Evolutionary conservation across 371 early-diverging fungal genomes (phyloP), one percentile per base, ranked within the genome.

Genomic region (Choanephora cucurbitarum): DNA sequence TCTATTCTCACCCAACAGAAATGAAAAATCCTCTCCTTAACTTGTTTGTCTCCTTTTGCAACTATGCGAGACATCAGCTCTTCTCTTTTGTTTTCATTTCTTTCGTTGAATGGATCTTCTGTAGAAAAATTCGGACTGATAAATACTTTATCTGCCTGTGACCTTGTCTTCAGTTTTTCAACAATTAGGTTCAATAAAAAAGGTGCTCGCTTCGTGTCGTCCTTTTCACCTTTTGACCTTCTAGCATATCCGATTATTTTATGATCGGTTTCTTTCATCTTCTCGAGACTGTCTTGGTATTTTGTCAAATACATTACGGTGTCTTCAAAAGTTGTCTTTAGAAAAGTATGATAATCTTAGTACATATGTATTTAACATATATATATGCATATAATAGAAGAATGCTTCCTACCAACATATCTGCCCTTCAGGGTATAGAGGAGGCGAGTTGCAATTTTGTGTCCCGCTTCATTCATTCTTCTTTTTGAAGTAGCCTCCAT

Each of bases 21-120:
- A 58, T 51, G 58, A 39, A 51, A 58, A 51, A 45, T 58, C 39
- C 40, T 58, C 23, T 58, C 58, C 41, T 58, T 52, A 52, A 46
- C 52, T 52, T 58, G 52, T 48, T 47, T 52, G 42, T 58, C 59
- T 47, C 52, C 59, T 42, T 52, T 41, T 58, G 52, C 59, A 52
- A 47, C 46, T 58, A 52, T 28, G 47, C 48, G 52, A 53, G 52
- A 59, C 53, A 53, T 53, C 43, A 59, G 2, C 47, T 55, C 47
- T 44, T 24, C 47, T 58, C 40, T 58, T 52, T 53, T 44, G 0
- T 44, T 32, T 53, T 44, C 44, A 53, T 44, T 44, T 44, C 53
- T 53, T 41, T 53, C 22, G 53, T 44, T 53, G 44, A 53, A 53
- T 24, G 53, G 53, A 53, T 44, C 44, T 44, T 13, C 34, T 53